Conservation (phyloP, 345 rosid species). For the Stellera chamaejasme region DNA sequence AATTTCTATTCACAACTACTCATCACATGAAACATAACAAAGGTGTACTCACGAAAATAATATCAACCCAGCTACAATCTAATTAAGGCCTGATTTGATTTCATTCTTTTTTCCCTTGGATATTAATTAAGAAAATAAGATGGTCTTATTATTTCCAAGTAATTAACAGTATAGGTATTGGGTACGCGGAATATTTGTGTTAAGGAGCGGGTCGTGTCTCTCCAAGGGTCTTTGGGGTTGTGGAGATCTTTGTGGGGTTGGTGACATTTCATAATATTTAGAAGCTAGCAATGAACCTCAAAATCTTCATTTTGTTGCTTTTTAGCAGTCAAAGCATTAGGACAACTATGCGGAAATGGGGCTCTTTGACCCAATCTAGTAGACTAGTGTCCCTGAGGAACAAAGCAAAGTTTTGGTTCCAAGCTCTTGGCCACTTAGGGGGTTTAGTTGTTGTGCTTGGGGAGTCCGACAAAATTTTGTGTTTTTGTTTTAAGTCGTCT, state of each 20-base stretch:
- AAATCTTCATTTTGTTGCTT: constrained; percentile 30
- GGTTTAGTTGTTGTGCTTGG: constrained; percentile 10
- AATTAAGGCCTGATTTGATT: no score
- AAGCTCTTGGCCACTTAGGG: constrained; percentile 6
- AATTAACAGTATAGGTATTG: constrained; percentile 5
- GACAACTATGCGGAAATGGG: constrained; percentile 23
- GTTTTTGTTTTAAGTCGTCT: constrained; percentile 17
- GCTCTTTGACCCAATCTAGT: constrained; percentile 55
- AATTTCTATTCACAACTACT: no score
- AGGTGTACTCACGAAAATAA: no score
- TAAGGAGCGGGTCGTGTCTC: constrained; percentile 9
- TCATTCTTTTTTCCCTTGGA: no score
- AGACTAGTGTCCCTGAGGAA: constrained; percentile 43
- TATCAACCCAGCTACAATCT: no score
- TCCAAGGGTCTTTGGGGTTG: constrained; percentile 19
- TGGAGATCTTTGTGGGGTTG: constrained; percentile 2
- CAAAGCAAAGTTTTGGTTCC: constrained; percentile 21
- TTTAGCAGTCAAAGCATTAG: constrained; percentile 26
- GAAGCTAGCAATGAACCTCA: constrained; percentile 18
- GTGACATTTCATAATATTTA: constrained; percentile 6
- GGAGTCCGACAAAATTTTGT: neutral
- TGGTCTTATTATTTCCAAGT: no score
- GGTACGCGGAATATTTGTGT: constrained; percentile 23
- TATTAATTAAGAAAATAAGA: no score
- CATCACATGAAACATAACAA: no score